A percentile compares a stretch with the other conserved stretches of the same genome.
These are phyloP conservation scores for Chalciporus chontae DNA, from an alignment of 768 basidiomycete genomes.

Conservation along the genomic window DNA sequence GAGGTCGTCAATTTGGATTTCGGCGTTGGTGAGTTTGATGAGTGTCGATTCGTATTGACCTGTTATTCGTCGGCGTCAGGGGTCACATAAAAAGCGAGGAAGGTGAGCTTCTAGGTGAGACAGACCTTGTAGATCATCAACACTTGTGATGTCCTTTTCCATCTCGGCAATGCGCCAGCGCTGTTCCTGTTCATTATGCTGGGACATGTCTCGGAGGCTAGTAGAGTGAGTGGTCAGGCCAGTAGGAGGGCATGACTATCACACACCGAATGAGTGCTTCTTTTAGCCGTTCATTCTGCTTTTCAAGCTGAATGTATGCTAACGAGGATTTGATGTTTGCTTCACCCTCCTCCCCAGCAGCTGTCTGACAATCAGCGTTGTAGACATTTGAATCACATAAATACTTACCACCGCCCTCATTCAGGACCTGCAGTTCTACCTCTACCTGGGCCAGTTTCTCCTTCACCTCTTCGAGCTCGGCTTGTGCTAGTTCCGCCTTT, in stretches of 20 bases:
- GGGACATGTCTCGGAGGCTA: conserved; percentile 84
- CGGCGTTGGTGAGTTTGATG: conserved; percentile 83
- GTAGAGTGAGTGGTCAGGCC: background rate
- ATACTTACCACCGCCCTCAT: conserved; percentile 46
- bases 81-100: background rate
- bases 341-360: conserved; percentile 27
- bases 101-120: background rate
- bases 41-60: conserved; percentile 78
- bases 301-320: conserved; percentile 85
- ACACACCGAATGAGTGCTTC: conserved; percentile 84
- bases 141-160: conserved; percentile 78
- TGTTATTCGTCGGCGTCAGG: conserved; percentile 27
- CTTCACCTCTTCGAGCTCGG: conserved; percentile 72
- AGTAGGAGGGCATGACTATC: background rate
- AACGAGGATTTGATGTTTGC: conserved; percentile 52
- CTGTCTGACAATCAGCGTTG: conserved; percentile 13
- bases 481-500: conserved; percentile 73
- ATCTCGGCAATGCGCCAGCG: conserved; percentile 78
- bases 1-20: conserved; percentile 88
- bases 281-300: conserved; percentile 93
- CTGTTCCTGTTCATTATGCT: conserved; percentile 85
- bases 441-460: conserved; percentile 78
- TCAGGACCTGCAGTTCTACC: conserved; percentile 79
- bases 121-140: conserved; percentile 80
- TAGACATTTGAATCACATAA: background rate